Base-by-base conservation (phyloP, 2,329 filamentous ascomycete genomes). In the Sarocladium brachiariae region DNA sequence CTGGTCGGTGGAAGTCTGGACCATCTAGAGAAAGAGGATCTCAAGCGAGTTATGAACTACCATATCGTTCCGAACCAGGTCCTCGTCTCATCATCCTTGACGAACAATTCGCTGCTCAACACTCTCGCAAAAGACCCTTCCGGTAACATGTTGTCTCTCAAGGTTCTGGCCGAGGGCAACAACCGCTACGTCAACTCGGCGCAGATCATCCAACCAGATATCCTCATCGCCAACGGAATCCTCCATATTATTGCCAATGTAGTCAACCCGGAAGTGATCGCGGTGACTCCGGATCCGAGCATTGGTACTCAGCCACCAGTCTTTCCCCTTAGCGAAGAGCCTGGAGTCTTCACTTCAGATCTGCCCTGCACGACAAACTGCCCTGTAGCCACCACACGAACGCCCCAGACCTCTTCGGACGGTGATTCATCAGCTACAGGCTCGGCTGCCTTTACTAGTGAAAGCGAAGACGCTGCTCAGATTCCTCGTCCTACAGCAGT, bases 1-100 rank as follows among this genome's bases (percentile, higher is more conserved):
- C 64, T 68, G 23, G 77, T 86, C 38, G 79, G 75, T 51, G 78
- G 72, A 47, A 67, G 74, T 23, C 59, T 81, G 10, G 61, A 64
- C 24, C 71, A 72, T 52, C 62, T 83, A 25, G 70, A 70, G 21
- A 60, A 64, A 0, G 63, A 71, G 4, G 63, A 78, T 13, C 68
- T 86, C 1, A 62, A 70, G 2, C 63, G 62, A 24, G 73, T 87
- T 48, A 70, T 87, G 30, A 66, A 72, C 23, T 88, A 88, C 65
- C 84, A 89, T 61, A 72, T 87, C 49, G 65, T 87, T 39, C 71
- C 74, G n/a, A 72, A 70, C 49, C 67, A 68, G 6, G 71, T 83
- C 2, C 64, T 74, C 2, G 81, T 81, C 59, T 78, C 75, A 16
- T 65, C 68, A 1, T 53, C 58, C 33, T 62, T 74, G 16, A 55